A percentile compares a stretch with the other conserved stretches of the same genome.
These are phyloP conservation scores for Diaporthe capsici DNA, from an alignment of 2,329 filamentous ascomycete species.

Conservation along the genomic window DNA sequence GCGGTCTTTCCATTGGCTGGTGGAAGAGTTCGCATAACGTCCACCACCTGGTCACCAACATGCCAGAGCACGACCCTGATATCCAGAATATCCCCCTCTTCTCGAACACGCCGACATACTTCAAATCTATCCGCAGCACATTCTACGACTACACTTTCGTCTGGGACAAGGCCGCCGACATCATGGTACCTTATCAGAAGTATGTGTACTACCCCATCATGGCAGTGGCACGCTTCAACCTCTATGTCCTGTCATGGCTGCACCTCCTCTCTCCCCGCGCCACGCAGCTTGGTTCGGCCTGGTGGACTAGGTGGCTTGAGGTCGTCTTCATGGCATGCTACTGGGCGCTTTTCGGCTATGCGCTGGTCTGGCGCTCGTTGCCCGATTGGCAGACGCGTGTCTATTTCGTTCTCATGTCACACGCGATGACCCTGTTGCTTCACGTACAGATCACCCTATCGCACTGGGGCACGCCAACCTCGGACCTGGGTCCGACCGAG, in stretches of 20 bases:
- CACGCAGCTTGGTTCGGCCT: constrained; percentile 70
- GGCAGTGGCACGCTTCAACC: constrained; percentile 78
- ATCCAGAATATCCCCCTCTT: constrained; percentile 79
- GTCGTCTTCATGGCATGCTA: constrained; percentile 74
- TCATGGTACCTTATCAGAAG: constrained; percentile 72
- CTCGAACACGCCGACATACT: constrained; percentile 75
- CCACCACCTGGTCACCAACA: constrained; percentile 77
- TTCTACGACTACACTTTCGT: constrained; percentile 77
- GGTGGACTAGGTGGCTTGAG: constrained; percentile 78
- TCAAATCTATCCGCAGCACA: constrained; percentile 72
- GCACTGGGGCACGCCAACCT: constrained; percentile 80
- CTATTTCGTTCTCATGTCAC: constrained; percentile 73
- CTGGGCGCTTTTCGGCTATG: constrained; percentile 78
- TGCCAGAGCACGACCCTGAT: constrained; percentile 71
- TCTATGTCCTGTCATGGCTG: constrained; percentile 77
- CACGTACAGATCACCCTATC: constrained; percentile 81
- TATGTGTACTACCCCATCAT: constrained; percentile 80
- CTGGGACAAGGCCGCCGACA: constrained; percentile 73
- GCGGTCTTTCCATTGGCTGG: constrained; percentile 76
- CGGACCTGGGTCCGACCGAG: constrained; percentile 74
- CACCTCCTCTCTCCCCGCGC: constrained; percentile 72
- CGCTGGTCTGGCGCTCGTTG: constrained; percentile 71
- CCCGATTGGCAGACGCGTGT: constrained; percentile 71
- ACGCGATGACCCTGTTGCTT: constrained; percentile 76
- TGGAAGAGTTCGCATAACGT: constrained; percentile 80